Conservation (phyloP, 2,329 filamentous ascomycete genomes). For the Coniochaeta ligniaria region DNA sequence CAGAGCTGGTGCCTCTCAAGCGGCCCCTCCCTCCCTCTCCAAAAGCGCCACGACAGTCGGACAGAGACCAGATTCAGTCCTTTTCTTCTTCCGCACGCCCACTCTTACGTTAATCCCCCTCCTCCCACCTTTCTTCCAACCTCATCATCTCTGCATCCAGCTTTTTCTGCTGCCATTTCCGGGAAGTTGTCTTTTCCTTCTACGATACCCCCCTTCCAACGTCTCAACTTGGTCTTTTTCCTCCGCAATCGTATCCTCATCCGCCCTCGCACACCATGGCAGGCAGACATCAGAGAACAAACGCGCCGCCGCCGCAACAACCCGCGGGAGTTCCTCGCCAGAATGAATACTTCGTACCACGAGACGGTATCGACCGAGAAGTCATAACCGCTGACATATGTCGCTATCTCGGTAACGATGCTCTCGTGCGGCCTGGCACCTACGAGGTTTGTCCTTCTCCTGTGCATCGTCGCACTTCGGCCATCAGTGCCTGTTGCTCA, state of each 20-base stretch:
- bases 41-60: not conserved
- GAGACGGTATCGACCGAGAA: constrained; percentile 75
- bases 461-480: not conserved
- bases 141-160: constrained; percentile 1
- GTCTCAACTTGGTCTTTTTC: no score
- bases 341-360: constrained; percentile 75
- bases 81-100: constrained; percentile 18
- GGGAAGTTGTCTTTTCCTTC: constrained; percentile 11
- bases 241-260: no score
- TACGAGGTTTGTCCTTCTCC: constrained; percentile 56
- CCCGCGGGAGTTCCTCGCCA: constrained; percentile 38
- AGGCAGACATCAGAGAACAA: constrained; percentile 29
- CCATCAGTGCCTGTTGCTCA: not conserved
- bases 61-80: constrained; percentile 7
- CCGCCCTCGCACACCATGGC: constrained; percentile 29
- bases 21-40: not conserved
- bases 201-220: not conserved
- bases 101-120: constrained; percentile 5
- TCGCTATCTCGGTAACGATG: constrained; percentile 77
- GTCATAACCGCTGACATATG: constrained; percentile 81
- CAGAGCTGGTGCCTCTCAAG: constrained; percentile 8
- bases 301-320: constrained; percentile 26
- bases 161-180: constrained; percentile 11
- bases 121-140: constrained; percentile 7
- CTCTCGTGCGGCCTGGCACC: constrained; percentile 66